Percentiles rank a stretch among this genome's conserved stretches.
Evolutionary conservation across 73 alveolate genomes (phyloP).

Genomic region (Tetrahymena malaccensis): DNA sequence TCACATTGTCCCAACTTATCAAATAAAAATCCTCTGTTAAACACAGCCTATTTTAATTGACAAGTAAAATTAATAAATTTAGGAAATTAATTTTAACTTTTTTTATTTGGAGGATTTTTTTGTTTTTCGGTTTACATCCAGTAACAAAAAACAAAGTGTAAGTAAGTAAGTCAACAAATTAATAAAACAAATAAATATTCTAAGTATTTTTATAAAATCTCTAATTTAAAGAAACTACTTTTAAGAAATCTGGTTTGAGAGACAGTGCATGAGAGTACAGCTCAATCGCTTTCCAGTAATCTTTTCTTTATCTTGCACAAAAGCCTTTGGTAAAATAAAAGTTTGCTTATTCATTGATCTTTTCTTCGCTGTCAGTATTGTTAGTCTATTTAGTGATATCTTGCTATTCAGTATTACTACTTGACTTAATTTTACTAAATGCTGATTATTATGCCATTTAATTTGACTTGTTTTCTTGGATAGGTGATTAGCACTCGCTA

Average conservation of each 20-base stretch:
- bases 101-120: too few species aligned
- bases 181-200: not conserved
- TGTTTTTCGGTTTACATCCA: not conserved
- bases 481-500: not conserved
- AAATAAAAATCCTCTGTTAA: not conserved
- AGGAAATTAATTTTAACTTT: too few species aligned
- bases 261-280: not conserved
- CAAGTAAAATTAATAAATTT: not conserved
- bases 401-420: not conserved
- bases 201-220: too few species aligned
- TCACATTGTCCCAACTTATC: not conserved
- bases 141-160: not conserved
- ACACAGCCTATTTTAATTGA: not conserved
- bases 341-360: not conserved
- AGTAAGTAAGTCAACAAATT: too few species aligned
- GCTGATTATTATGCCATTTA: not conserved
- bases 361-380: not conserved
- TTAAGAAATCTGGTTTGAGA: not conserved
- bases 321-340: not conserved
- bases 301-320: not conserved
- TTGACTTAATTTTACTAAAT: not conserved
- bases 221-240: not conserved
- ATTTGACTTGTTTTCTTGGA: not conserved
- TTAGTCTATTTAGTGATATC: not conserved
- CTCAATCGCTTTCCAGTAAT: not conserved